Evolutionary conservation across 106 monocot genomes (phyloP).

Genomic region (Narthecium ossifragum): DNA sequence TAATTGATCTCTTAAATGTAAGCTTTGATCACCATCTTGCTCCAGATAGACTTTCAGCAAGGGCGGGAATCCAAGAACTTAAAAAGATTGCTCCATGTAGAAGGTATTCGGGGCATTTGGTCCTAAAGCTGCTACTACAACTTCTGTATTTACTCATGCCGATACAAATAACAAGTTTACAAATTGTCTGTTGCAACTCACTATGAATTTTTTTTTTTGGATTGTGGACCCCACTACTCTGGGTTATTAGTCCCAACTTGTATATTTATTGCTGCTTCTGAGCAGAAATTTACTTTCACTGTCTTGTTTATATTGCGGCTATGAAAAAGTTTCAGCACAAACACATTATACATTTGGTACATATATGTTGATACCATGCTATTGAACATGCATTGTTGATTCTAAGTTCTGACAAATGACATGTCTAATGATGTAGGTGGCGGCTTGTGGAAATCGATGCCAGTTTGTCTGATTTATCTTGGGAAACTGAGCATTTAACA

Average conservation of each 20-base stretch:
- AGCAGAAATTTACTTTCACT: too few relatives aligned
- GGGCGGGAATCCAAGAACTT: slow-evolving; percentile 68
- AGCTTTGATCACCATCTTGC: slow-evolving; percentile 92
- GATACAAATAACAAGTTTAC: too few relatives aligned
- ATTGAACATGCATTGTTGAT: too few relatives aligned
- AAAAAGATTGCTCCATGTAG: slow-evolving; percentile 73
- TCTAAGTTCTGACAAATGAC: too few relatives aligned
- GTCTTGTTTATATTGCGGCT: too few relatives aligned
- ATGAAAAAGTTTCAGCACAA: too few relatives aligned
- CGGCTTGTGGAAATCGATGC: slow-evolving; percentile 94
- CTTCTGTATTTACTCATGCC: not conserved
- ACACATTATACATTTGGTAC: too few relatives aligned
- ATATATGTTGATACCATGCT: too few relatives aligned
- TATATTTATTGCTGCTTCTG: too few relatives aligned
- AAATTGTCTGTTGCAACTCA: not conserved
- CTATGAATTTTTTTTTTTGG: too few relatives aligned
- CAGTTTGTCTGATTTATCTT: slow-evolving; percentile 47
- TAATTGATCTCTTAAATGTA: slow-evolving; percentile 89
- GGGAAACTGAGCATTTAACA: slow-evolving; percentile 64
- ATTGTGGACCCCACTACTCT: too few relatives aligned
- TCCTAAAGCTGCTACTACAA: not conserved
- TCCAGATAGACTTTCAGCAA: slow-evolving; percentile 90
- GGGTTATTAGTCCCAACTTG: too few relatives aligned
- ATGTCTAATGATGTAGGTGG: slow-evolving; percentile 75
- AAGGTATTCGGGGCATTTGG: slow-evolving; percentile 35